Evolutionary conservation across 2,329 filamentous ascomycete species (phyloP).

Genomic region (Beauveria caledonica): DNA sequence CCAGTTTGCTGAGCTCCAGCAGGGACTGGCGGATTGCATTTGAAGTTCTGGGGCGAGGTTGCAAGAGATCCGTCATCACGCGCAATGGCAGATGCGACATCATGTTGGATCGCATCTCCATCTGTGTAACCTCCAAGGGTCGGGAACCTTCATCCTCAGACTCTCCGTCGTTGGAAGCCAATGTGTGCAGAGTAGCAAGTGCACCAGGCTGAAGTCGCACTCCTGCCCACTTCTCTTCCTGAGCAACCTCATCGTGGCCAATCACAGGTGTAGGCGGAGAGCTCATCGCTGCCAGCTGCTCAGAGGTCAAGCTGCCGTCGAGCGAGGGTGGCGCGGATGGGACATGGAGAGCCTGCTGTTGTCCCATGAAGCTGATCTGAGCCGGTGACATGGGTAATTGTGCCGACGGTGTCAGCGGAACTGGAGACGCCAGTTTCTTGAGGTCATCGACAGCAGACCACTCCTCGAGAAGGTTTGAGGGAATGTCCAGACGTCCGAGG

Average conservation of each 20-base stretch:
- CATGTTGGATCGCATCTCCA: slow-evolving; percentile 15
- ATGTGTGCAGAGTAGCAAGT: slow-evolving; percentile 69
- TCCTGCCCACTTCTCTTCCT: slow-evolving; percentile 60
- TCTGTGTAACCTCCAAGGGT: slow-evolving; percentile 37
- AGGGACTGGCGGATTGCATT: slow-evolving; percentile 43
- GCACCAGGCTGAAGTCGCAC: slow-evolving; percentile 72
- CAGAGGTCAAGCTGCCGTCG: slow-evolving; percentile 80
- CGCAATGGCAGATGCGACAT: slow-evolving; percentile 45
- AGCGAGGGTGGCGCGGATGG: slow-evolving; percentile 79
- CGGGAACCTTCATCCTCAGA: slow-evolving; percentile 40
- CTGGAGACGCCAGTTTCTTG: slow-evolving; percentile 47
- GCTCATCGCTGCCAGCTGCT: slow-evolving; percentile 76
- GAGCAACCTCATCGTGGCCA: slow-evolving; percentile 43
- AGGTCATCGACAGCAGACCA: slow-evolving; percentile 37
- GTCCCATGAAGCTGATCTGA: slow-evolving; percentile 61
- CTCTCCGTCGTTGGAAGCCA: slow-evolving; percentile 56
- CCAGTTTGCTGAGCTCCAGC: slow-evolving; percentile 69
- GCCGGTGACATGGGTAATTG: slow-evolving; percentile 69
- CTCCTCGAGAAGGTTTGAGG: slow-evolving; percentile 27
- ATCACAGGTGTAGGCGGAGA: slow-evolving; percentile 78
- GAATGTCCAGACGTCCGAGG: slow-evolving; percentile 43
- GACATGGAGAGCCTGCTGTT: slow-evolving; percentile 53
- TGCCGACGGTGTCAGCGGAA: slow-evolving; percentile 55
- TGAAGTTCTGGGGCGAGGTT: slow-evolving; percentile 20
- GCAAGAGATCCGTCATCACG: slow-evolving; percentile 36